phyloP scores from a whole-genome alignment of 108 stramenopile species.

The Bacterosira constricta region DNA sequence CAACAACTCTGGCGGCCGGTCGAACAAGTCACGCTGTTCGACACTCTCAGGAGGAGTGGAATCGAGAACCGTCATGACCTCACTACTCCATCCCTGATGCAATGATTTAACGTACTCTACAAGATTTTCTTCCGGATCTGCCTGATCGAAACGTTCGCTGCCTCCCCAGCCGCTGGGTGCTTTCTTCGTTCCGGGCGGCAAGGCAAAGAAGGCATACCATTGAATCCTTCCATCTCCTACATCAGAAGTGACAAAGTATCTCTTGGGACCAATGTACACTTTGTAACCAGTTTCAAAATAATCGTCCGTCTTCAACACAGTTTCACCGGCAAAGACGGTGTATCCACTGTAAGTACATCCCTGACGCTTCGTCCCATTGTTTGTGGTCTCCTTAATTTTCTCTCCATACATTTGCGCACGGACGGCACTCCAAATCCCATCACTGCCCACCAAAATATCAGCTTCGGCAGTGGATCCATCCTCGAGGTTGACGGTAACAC shows the following conservation, averaged over 20 bases:
- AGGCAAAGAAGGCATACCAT: slow-evolving; percentile 98
- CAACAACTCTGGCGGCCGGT: slow-evolving; percentile 88
- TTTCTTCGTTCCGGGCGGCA: slow-evolving; percentile 94
- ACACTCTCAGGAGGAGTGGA: slow-evolving; percentile 89
- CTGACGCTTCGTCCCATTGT: slow-evolving; percentile 62
- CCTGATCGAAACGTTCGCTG: slow-evolving; percentile 63
- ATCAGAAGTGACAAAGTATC: slow-evolving; percentile 97
- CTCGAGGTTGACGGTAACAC: slow-evolving; percentile 82
- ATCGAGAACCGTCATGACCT: slow-evolving; percentile 92
- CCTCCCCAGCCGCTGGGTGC: slow-evolving; percentile 90
- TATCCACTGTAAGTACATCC: slow-evolving; percentile 95
- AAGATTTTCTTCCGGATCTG: slow-evolving; percentile 80
- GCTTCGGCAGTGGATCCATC: slow-evolving; percentile 81
- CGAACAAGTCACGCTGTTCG: slow-evolving; percentile 97
- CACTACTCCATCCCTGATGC: slow-evolving; percentile 93
- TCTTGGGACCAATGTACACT: slow-evolving; percentile 95
- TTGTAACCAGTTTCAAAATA: slow-evolving; percentile 96
- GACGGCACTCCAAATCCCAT: slow-evolving; percentile 96
- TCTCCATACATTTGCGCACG: slow-evolving; percentile 96
- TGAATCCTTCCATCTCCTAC: slow-evolving; percentile 96
- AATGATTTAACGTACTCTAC: slow-evolving; percentile 92
- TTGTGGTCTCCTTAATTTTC: slow-evolving; percentile 70
- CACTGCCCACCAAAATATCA: slow-evolving; percentile 92
- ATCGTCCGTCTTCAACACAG: slow-evolving; percentile 83
- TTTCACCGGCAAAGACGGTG: slow-evolving; percentile 97